Evolutionary conservation across 1,284 basidiomycete genomes (phyloP).

Genomic region (Tranzscheliella williamsii): DNA sequence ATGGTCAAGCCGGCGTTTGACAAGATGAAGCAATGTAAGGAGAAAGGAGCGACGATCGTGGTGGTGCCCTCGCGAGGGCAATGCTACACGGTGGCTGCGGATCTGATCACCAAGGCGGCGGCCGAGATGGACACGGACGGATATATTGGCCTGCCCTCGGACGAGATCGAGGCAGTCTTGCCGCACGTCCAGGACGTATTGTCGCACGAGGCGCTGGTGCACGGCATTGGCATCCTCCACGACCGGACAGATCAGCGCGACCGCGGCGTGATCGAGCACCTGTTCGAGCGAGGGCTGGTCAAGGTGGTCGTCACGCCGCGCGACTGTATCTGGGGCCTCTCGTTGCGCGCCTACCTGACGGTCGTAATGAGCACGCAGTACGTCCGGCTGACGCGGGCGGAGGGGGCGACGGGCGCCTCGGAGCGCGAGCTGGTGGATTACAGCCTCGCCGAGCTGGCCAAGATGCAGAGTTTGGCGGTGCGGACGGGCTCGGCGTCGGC

Average conservation of each 20-base stretch:
- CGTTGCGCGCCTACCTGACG: conserved; percentile 77
- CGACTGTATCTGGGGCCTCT: conserved; percentile 83
- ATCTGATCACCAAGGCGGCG: conserved; percentile 85
- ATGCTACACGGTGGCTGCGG: conserved; percentile 75
- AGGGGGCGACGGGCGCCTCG: conserved; percentile 16
- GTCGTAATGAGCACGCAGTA: conserved; percentile 93
- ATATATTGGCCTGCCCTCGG: conserved; percentile 70
- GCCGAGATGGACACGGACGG: conserved; percentile 71
- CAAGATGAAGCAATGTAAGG: conserved; percentile 64
- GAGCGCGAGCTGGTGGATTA: conserved; percentile 80
- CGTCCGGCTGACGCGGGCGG: conserved; percentile 63
- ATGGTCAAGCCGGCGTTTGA: conserved; percentile 88
- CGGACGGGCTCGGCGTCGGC: conserved; percentile 64
- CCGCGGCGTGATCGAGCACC: conserved; percentile 75
- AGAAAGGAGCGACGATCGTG: conserved; percentile 70
- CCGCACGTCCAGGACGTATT: conserved; percentile 69
- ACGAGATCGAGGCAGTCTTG: conserved; percentile 70
- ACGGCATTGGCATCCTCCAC: conserved; percentile 87
- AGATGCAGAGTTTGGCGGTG: conserved; percentile 86
- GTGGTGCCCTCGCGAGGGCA: conserved; percentile 87
- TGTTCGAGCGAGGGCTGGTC: conserved; percentile 79
- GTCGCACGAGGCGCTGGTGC: conserved; percentile 76
- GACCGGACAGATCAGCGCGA: conserved; percentile 74
- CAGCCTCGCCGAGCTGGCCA: conserved; percentile 75
- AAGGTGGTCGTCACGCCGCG: conserved; percentile 81